phyloP scores from a whole-genome alignment of 2,329 filamentous ascomycete genomes.

The Fusarium sp. region DNA sequence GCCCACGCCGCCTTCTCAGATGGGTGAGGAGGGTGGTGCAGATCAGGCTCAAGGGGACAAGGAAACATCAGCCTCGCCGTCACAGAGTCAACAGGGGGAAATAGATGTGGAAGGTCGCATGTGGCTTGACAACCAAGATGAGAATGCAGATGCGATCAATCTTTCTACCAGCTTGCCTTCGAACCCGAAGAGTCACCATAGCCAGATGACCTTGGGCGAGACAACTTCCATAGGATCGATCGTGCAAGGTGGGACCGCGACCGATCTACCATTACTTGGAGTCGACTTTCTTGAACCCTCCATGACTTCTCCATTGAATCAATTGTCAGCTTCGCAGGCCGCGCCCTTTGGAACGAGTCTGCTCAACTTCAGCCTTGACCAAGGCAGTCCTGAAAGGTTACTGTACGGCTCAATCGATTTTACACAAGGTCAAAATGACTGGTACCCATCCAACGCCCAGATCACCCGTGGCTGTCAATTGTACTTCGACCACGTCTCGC shows the following conservation, averaged over 20 bases:
- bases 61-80: conserved; percentile 1
- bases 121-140: conserved; percentile 1
- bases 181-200: background rate
- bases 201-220: background rate
- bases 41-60: conserved; percentile 2
- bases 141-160: background rate
- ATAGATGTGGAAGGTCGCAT: conserved; percentile 3
- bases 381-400: conserved; percentile 51
- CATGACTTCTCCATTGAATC: background rate
- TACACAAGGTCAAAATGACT: conserved; percentile 51
- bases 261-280: background rate
- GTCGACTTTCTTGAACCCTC: conserved; percentile 14
- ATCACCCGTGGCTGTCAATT: conserved; percentile 4
- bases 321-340: background rate
- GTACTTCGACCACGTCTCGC: conserved; percentile 17
- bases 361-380: conserved; percentile 22
- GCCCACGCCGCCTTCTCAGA: conserved; percentile 18
- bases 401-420: conserved; percentile 48
- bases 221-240: background rate
- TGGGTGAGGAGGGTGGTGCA: background rate
- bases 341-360: conserved; percentile 12
- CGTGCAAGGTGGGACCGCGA: background rate
- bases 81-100: conserved; percentile 8
- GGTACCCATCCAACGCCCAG: conserved; percentile 17
- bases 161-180: conserved; percentile 6